Base-by-base conservation (phyloP, 163 green algal genomes). In the Coccomyxa subellipsoidea region DNA sequence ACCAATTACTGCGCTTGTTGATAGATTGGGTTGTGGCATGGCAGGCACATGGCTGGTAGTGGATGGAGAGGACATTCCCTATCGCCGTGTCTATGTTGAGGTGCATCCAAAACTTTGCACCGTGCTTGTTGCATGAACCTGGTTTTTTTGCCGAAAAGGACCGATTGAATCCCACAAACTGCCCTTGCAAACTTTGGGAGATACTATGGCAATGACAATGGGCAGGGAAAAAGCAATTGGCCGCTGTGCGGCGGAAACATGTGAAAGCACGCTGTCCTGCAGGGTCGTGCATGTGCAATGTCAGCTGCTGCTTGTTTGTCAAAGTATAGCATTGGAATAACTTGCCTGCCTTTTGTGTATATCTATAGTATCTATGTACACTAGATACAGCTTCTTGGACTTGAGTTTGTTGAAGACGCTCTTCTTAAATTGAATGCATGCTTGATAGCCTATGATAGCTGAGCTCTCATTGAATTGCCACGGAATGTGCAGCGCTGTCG, bases 1-100 rank as follows among this genome's bases (percentile, higher is more conserved):
- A n/a, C n/a, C n/a, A n/a, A n/a, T n/a, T 66, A 12, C 47, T 66
- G 47, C 18, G 21, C 35, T 53, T 18, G 32, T 10, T 80, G 75
- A 36, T 35, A 34, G 38, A 36, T 69, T 27, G 10, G 7, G 29
- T 32, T 78, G 32, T 29, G 37, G 31, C 83, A 38, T n/a, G 23
- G 73, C 80, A 87, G 88, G 69, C 47, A 93, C 89, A 59, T 92
- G 86, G 86, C 72, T 93, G n/a, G 88, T 93, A 32, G 75, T 91
- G 66, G 89, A 93, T 76, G 89, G 89, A 7, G 89, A 93, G 81
- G 82, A 72, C 0, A 80, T 92, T 31, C 78, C 86, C 23, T 86
- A 79, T 38, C 29, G 66, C 0, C 47, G 76, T 0, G 37, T 90
- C 0, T 90, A 85, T 77, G 80, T 81, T n/a, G 85, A 93, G 80